Evolutionary conservation across 169 alveolate genomes (phyloP), one percentile per base, ranked within the genome.

Genomic region (Prorocentrum cordatum): DNA sequence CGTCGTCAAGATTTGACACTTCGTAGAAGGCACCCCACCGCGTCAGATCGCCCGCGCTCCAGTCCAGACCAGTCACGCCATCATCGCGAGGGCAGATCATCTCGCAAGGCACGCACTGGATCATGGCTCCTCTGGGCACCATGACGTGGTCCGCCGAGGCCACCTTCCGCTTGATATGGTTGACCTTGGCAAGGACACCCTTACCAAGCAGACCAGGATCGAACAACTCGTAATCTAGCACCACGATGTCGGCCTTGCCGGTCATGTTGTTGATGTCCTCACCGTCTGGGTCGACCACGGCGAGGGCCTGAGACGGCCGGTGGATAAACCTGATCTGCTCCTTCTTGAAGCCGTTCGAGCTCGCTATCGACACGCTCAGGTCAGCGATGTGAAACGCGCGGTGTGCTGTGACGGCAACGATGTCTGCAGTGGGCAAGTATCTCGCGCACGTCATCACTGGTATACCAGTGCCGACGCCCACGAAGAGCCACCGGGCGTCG

Each of bases 1-100:
- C 16, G 54, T 42, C 80, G 38, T 82, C 91, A 9, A 82, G 54
- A 59, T 82, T 82, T 35, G 80, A 68, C 27, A 27, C 68, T 58
- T 82, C 91, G 42, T 82, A 82, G 91, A 82, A 82, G 66, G 91
- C 91, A 12, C 91, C 91, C 91, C 91, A 82, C 39, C 91, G 77
- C 24, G 70, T 39, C 80, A 39, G 67, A 36, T 82, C 91, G 1
- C 88, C 88, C 5, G 88, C 88, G 75, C 59, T 14, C 12, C 18
- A 18, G 22, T 47, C 20, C 61, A 2, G 3, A 18, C 27, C 61
- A 47, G 24, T 4, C 61, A 20, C 32, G 3, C 73, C 38, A 5
- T 29, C 80, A 9, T 68, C 91, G 27, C 80, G 79, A 0, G 91
- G 91, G 47, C 91, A 82, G 7, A 70, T 47, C 18, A 61, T 62